These are phyloP conservation scores for Durusdinium trenchii DNA, from an alignment of 73 alveolate genomes.

Conservation along the genomic window DNA sequence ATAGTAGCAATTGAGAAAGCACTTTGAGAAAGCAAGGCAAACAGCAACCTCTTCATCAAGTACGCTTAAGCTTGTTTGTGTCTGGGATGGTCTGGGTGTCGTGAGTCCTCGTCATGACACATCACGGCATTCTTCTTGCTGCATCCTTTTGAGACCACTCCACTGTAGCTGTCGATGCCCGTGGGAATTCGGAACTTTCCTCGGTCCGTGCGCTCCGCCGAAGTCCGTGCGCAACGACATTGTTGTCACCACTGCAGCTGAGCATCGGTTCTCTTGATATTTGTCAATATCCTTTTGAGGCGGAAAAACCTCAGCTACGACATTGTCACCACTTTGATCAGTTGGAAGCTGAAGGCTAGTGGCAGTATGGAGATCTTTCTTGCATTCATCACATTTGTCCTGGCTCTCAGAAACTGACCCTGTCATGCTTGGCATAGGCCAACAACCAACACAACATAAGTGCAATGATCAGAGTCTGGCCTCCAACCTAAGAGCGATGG, in stretches of 20 bases:
- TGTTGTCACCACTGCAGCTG: neutral
- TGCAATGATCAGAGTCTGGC: neutral
- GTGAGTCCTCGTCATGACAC: conserved; percentile 22
- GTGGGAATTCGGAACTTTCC: conserved; percentile 51
- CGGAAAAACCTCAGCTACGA: neutral
- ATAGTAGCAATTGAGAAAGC: neutral
- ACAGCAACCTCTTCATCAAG: neutral
- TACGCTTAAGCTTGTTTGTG: neutral
- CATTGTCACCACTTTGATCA: neutral
- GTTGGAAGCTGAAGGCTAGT: neutral
- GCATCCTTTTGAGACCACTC: conserved; percentile 40
- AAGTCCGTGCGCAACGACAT: neutral
- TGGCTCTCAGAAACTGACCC: too few species aligned
- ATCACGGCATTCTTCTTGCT: conserved; percentile 33
- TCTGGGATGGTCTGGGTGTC: neutral
- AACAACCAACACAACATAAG: neutral
- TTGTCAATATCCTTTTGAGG: neutral
- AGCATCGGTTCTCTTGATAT: conserved; percentile 4
- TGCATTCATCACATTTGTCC: conserved; percentile 38
- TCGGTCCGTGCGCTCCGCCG: neutral
- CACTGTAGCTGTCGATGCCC: conserved; percentile 19
- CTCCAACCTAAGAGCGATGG: neutral
- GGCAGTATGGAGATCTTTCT: neutral
- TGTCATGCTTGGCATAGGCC: too few species aligned
- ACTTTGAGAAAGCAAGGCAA: neutral